These are phyloP conservation scores for Melaleuca quinquenervia DNA, from an alignment of 345 rosid species.

Conservation along the genomic window DNA sequence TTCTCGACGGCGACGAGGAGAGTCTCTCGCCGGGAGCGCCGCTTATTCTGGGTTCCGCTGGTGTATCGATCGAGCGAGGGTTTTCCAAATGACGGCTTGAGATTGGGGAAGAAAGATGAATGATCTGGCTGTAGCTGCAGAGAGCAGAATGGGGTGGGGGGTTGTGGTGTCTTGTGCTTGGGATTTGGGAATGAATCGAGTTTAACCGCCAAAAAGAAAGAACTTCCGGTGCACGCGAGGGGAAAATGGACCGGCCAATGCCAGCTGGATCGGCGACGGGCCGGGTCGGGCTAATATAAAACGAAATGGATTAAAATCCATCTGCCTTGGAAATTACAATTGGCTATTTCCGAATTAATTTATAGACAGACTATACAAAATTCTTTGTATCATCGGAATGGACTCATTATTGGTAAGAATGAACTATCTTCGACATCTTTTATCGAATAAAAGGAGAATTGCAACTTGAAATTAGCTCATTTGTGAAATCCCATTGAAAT, in stretches of 20 bases:
- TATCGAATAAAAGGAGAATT: neutral
- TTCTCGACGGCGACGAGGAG: neutral
- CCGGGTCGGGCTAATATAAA: neutral
- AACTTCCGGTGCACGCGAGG: neutral
- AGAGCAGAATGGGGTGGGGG: neutral
- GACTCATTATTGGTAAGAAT: neutral
- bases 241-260: neutral
- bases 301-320: neutral
- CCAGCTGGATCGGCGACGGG: neutral
- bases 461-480: neutral
- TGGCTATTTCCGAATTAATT: neutral
- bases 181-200: neutral
- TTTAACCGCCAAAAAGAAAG: neutral
- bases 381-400: neutral
- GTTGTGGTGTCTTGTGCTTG: neutral
- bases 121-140: neutral
- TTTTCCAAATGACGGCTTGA: neutral
- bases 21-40: neutral
- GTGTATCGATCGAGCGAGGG: neutral
- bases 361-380: neutral
- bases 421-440: neutral
- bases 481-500: neutral
- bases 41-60: neutral
- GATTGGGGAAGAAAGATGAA: neutral
- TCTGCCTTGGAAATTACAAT: neutral